phyloP scores from a whole-genome alignment of 495 filamentous ascomycete species.

The Daldinia concentrica region DNA sequence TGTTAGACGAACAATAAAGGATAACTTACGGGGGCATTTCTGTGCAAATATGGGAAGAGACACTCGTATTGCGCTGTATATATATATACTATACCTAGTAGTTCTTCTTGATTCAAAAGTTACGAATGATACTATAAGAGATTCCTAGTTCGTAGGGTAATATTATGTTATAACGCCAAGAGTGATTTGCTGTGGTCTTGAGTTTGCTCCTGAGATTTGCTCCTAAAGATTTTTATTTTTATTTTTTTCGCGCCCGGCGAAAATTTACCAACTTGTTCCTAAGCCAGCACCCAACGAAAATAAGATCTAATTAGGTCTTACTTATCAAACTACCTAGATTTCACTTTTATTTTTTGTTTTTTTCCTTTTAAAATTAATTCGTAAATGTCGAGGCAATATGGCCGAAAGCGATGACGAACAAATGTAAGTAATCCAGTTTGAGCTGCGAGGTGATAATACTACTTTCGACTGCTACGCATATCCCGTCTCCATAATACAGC shows the following conservation, averaged over 20 bases:
- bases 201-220: conserved; percentile 28
- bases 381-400: conserved; percentile 33
- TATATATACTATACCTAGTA: conserved; percentile 55
- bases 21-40: conserved; percentile 18
- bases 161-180: background rate
- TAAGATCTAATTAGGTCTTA: background rate
- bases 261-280: conserved; percentile 13
- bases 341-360: background rate
- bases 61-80: conserved; percentile 51
- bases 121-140: conserved; percentile 18
- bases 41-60: conserved; percentile 23
- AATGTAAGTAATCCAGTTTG: conserved; percentile 45
- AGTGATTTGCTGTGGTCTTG: conserved; percentile 12
- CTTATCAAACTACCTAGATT: background rate
- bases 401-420: conserved; percentile 53
- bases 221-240: conserved; percentile 9
- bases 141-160: background rate
- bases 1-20: conserved; percentile 79
- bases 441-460: background rate
- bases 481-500: no score
- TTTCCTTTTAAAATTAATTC: background rate
- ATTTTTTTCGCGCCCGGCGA: conserved; percentile 19
- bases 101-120: conserved; percentile 41
- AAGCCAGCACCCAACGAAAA: conserved; percentile 2
- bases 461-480: background rate